Evolutionary conservation across 805 yeast genomes (phyloP), one percentile per base, ranked within the genome.

Genomic region (Yamadazyma nakazawae): DNA sequence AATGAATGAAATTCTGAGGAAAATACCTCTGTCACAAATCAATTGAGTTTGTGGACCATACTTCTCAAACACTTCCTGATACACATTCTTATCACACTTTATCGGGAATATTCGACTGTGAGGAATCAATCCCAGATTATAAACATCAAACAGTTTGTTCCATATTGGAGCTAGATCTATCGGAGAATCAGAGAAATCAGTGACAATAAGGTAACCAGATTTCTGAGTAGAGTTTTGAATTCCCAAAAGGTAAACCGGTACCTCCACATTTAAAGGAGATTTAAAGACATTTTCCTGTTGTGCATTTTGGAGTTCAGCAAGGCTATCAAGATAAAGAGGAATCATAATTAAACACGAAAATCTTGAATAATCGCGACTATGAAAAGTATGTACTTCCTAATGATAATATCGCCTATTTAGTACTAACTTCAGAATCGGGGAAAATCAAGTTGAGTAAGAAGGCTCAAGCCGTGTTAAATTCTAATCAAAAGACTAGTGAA

Each of bases 391-490:
- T 49, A 7, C 7, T 5, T 7, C 24, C 24, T 7, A 21, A 21
- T 7, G 7, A 21, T 7, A 7, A 21, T 21, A 21, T 21, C 7
- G 7, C 7, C 24, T 5, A 5, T 21, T 31, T 13, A 21, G 21
- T 19, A 48, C 49, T 48, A 50, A 45, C 50, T 26, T 7, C 34
- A 48, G 50, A 51, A 37, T 32, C 43, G 1, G 46, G 44, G 14
- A 54, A 54, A 36, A 58, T 60, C 11, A 58, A 56, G 45, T 42
- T 54, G 24, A 48, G 56, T 34, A 56, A 51, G 37, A 52, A 53
- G 43, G 51, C 51, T 4, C 49, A 34, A 40, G 49, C 54, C 13
- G 13, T 36, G 42, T 10, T 36, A 32, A 28, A 28, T 32, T 5
- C 32, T 12, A 17, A 19, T 3, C 37, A 16, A 10, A 30, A 35